Percentiles rank a stretch among this genome's conserved stretches.
Conservation (phyloP, 805 yeast species). For the Scheffersomyces spartinae region DNA sequence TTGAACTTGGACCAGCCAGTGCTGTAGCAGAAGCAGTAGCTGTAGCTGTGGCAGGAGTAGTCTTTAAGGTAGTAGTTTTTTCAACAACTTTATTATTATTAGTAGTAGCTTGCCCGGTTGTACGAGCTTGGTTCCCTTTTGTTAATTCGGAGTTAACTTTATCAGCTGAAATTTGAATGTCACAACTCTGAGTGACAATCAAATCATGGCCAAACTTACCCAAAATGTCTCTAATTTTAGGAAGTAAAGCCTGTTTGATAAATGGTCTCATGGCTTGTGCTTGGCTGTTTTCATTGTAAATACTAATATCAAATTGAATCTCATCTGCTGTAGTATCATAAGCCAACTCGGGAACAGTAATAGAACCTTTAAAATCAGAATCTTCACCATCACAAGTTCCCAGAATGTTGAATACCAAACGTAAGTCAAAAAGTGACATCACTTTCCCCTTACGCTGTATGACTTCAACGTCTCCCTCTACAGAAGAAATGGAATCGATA, state of each 20-base stretch:
- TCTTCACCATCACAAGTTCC: slow-evolving; percentile 28
- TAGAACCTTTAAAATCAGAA: slow-evolving; percentile 50
- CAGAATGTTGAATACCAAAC: slow-evolving; percentile 45
- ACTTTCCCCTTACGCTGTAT: slow-evolving; percentile 96
- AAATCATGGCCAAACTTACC: slow-evolving; percentile 66
- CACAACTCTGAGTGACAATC: slow-evolving; percentile 65
- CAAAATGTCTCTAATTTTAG: slow-evolving; percentile 53
- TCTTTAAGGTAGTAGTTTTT: slow-evolving; percentile 5
- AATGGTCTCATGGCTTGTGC: slow-evolving; percentile 42
- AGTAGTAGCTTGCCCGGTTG: slow-evolving; percentile 1
- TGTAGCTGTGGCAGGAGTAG: slow-evolving; percentile 6
- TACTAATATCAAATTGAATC: slow-evolving; percentile 69
- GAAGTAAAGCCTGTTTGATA: slow-evolving; percentile 45
- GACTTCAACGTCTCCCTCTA: slow-evolving; percentile 96
- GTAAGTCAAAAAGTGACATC: slow-evolving; percentile 79
- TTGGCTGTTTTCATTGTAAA: slow-evolving; percentile 40
- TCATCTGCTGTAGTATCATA: slow-evolving; percentile 84
- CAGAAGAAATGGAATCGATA: slow-evolving; percentile 35
- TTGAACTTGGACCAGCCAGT: slow-evolving; percentile 4
- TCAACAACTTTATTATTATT: neutral
- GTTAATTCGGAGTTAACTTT: slow-evolving; percentile 28
- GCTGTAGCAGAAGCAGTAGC: slow-evolving; percentile 4
- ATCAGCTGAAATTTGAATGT: slow-evolving; percentile 63
- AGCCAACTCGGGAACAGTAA: slow-evolving; percentile 83
- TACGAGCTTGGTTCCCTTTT: slow-evolving; percentile 41